Percentiles rank a stretch among this genome's conserved stretches.
These are phyloP conservation scores for Camellia lanceoleosa DNA, from an alignment of 148 eudicot genomes.

Conservation along the genomic window DNA sequence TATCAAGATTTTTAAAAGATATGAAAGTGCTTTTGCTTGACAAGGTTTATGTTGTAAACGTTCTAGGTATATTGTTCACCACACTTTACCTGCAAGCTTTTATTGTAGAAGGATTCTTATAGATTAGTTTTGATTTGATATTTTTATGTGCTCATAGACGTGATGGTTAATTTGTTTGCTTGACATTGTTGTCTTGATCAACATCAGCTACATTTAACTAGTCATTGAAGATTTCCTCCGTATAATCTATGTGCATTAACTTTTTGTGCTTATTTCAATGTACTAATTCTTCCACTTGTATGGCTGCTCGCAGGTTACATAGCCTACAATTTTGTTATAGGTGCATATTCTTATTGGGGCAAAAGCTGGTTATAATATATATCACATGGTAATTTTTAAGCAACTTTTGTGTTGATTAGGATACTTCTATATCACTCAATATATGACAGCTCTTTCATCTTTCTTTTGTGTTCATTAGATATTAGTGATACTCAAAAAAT, in stretches of 20 bases:
- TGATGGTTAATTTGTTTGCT: not conserved
- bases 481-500: not conserved
- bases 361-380: conserved; percentile 90
- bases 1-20: conserved; percentile 55
- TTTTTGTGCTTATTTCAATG: not conserved
- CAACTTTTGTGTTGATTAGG: not conserved
- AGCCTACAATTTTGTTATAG: conserved; percentile 91
- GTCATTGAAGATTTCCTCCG: not conserved
- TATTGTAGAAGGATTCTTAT: not conserved
- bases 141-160: not conserved
- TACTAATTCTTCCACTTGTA: not conserved
- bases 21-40: conserved; percentile 65
- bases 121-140: not conserved
- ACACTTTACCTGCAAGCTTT: conserved; percentile 7
- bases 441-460: not conserved
- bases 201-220: not conserved
- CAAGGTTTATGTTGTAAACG: conserved; percentile 71
- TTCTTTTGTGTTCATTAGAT: not conserved
- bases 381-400: conserved; percentile 66
- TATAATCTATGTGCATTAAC: not conserved
- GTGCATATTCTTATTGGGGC: conserved; percentile 99
- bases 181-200: conserved; percentile 2
- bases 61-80: conserved; percentile 61
- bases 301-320: conserved; percentile 66
- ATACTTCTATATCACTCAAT: not conserved